A percentile compares a stretch with the other conserved stretches of the same genome.
phyloP scores from a whole-genome alignment of 108 stramenopile genomes.

The Skeletonema tropicum region DNA sequence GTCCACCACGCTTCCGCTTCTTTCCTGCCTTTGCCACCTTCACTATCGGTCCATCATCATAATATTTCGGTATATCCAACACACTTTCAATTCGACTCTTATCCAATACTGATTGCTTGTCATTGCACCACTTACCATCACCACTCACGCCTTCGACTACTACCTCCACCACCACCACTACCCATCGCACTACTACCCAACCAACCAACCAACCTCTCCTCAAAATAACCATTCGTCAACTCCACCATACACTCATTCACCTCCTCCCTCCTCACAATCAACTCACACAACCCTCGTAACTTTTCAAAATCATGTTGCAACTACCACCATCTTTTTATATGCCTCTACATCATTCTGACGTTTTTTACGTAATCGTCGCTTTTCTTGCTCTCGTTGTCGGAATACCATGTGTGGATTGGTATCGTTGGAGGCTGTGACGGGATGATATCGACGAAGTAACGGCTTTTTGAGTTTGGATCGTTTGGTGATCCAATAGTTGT shows the following conservation, averaged over 20 bases:
- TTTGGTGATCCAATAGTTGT: conserved; percentile 92
- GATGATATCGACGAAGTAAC: conserved; percentile 91
- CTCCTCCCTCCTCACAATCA: conserved; percentile 78
- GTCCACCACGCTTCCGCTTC: conserved; percentile 32
- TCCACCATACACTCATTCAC: conserved; percentile 55
- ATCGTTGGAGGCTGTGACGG: conserved; percentile 86
- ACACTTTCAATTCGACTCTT: conserved; percentile 36
- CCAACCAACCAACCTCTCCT: conserved; percentile 63
- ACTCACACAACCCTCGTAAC: conserved; percentile 56
- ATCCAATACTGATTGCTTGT: conserved; percentile 32
- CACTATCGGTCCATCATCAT: conserved; percentile 57
- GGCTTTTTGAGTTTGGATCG: conserved; percentile 89
- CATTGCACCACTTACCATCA: neutral
- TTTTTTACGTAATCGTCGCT: conserved; percentile 93
- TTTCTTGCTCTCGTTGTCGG: conserved; percentile 95
- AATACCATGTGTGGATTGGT: conserved; percentile 95
- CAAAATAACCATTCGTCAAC: conserved; percentile 69
- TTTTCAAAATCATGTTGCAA: conserved; percentile 84
- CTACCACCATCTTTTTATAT: conserved; percentile 85
- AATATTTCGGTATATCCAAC: conserved; percentile 59
- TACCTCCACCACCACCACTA: conserved; percentile 54
- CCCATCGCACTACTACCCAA: conserved; percentile 59
- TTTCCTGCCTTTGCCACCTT: conserved; percentile 28
- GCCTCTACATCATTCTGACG: conserved; percentile 93
- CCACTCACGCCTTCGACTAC: conserved; percentile 13